Evolutionary conservation across 2,329 filamentous ascomycete species (phyloP).

Genomic region (Colletotrichum euphorbiae): DNA sequence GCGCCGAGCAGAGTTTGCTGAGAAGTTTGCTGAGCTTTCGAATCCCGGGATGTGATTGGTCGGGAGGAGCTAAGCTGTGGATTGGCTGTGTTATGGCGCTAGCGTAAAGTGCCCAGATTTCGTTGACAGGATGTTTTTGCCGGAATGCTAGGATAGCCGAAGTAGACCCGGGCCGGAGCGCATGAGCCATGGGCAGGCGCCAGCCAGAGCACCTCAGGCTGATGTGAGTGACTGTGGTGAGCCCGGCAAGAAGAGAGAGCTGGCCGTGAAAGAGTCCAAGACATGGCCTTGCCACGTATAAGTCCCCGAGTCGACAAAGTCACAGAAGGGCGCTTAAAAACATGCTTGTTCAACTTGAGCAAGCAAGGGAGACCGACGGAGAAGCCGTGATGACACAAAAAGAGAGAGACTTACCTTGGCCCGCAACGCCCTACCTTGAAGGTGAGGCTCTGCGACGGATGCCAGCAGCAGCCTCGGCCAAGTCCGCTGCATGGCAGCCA

Average conservation of each 20-base stretch:
- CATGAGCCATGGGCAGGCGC: conserved; percentile 1
- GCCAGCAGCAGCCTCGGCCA: conserved; percentile 30
- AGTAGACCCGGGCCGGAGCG: conserved; percentile 29
- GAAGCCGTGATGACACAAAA: not conserved
- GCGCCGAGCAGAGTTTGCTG: conserved; percentile 32
- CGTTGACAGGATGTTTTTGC: conserved; percentile 36
- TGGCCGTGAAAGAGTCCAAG: conserved; percentile 3
- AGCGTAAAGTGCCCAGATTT: conserved; percentile 33
- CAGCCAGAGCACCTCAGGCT: conserved; percentile 16
- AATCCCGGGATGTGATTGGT: conserved; percentile 19
- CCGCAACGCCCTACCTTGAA: conserved; percentile 16
- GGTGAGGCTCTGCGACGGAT: conserved; percentile 37
- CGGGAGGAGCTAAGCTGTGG: conserved; percentile 30
- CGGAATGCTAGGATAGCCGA: conserved; percentile 35
- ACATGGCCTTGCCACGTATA: conserved; percentile 8
- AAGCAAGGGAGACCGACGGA: conserved; percentile 4
- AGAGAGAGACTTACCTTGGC: conserved; percentile 37
- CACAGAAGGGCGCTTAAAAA: not conserved
- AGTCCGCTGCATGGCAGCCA: conserved; percentile 9
- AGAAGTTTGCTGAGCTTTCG: conserved; percentile 27
- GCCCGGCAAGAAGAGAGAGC: conserved; percentile 11
- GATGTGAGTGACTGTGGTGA: conserved; percentile 24
- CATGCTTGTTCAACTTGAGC: conserved; percentile 8
- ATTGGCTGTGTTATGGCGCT: conserved; percentile 40
- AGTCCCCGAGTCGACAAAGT: not conserved